These are phyloP conservation scores for Skeletonema potamos DNA, from an alignment of 108 stramenopile species.

Conservation along the genomic window DNA sequence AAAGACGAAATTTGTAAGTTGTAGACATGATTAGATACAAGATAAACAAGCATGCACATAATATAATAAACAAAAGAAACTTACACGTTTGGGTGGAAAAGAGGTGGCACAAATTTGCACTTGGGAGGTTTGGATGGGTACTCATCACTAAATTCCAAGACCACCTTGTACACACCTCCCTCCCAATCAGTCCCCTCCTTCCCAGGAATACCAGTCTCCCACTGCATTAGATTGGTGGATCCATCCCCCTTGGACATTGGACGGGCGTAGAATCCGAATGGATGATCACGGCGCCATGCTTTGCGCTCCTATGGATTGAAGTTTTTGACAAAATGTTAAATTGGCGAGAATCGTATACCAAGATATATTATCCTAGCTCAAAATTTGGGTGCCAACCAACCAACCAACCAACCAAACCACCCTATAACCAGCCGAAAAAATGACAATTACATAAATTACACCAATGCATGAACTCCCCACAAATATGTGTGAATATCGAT, in stretches of 20 bases:
- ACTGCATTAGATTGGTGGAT: constrained; percentile 91
- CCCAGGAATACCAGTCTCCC: constrained; percentile 96
- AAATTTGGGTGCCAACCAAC: too few relatives aligned
- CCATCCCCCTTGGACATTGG: constrained; percentile 88
- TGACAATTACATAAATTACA: neutral
- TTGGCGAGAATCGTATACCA: too few relatives aligned
- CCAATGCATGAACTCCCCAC: neutral
- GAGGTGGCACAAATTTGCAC: constrained; percentile 91
- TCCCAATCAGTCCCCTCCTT: constrained; percentile 95
- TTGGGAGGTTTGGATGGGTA: constrained; percentile 98
- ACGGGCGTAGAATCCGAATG: constrained; percentile 95
- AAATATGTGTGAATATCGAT: neutral
- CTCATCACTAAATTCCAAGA: constrained; percentile 95
- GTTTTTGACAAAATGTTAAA: too few relatives aligned
- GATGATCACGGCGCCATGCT: constrained; percentile 94
- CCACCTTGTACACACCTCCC: constrained; percentile 95
- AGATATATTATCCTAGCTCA: too few relatives aligned
- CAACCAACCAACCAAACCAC: neutral
- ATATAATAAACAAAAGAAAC: constrained; percentile 8
- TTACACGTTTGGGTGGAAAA: constrained; percentile 84
- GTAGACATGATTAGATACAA: constrained; percentile 36
- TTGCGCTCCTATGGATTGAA: constrained; percentile 84
- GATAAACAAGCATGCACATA: constrained; percentile 44
- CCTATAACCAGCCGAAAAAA: neutral
- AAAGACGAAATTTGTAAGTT: neutral